Evolutionary conservation across 2,329 filamentous ascomycete species (phyloP), one percentile per base, ranked within the genome.

Genomic region (Colletotrichum noveboracense): DNA sequence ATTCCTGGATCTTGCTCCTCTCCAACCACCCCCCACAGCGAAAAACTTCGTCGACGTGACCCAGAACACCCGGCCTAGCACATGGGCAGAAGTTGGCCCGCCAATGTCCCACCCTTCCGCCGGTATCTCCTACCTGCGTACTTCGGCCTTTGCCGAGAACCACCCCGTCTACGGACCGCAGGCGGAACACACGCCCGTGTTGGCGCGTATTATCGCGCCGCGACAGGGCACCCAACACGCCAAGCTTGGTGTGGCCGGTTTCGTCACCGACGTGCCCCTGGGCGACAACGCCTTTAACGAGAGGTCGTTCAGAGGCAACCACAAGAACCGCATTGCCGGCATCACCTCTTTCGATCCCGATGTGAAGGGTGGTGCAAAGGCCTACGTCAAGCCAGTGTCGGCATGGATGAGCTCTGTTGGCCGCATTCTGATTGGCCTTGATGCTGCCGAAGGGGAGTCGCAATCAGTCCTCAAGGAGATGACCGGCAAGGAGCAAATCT

Each of bases 161-260:
- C 91, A 93, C 80, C 89, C 91, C 3, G 78, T 91, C 26, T 92
- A 92, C 79, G 91, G 91, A 3, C 91, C 91, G 12, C 91, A 92
- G 80, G 85, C 81, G 69, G 78, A 85, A 30, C 88, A 88, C 76
- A 79, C 87, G 7, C 88, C 90, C 7, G 84, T 89, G n/a, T 80
- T 87, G 79, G 86, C 88, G 18, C 87, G 91, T 77, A 83, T 93
- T 21, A 77, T 93, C 18, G 82, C 82, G 55, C 90, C 90, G 8
- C 85, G 85, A 65, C 79, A 78, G 24, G 81, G 82, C 21, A 13
- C 73, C 76, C 12, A 77, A 79, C 10, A 77, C 2, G 85, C 88
- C 24, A 88, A 86, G 79, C 82, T 92, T 52, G 90, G 90, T 80
- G 83, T 92, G 43, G 90, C 87, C 72, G 91, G 91, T 73, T 90